Conservation (phyloP, 2,329 filamentous ascomycete species). For the Eutypella sp. region DNA sequence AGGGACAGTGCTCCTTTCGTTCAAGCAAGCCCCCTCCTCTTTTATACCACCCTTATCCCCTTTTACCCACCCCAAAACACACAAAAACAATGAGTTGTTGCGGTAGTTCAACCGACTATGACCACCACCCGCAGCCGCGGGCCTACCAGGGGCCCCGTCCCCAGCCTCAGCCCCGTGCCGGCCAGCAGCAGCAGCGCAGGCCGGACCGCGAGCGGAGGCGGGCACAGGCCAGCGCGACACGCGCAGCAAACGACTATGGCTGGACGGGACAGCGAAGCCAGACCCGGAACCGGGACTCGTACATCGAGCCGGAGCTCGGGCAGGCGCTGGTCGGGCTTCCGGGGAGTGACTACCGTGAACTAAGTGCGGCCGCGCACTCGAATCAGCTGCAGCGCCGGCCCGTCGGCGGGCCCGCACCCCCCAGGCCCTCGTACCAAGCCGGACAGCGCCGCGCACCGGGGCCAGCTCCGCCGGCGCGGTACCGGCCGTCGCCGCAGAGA, state of each 20-base stretch:
- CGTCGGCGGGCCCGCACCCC: neutral
- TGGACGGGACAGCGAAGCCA: conserved; percentile 8
- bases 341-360: conserved; percentile 10
- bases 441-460: neutral
- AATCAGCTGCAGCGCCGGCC: neutral
- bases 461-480: neutral
- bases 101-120: conserved; percentile 8
- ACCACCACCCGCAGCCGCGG: conserved; percentile 1
- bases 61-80: neutral
- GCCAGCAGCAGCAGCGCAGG: neutral
- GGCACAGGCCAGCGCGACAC: conserved; percentile 10
- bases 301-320: conserved; percentile 13
- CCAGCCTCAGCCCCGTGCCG: neutral
- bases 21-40: too few species aligned
- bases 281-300: conserved; percentile 13
- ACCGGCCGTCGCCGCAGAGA: neutral
- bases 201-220: conserved; percentile 6
- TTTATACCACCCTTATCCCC: too few species aligned
- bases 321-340: conserved; percentile 12
- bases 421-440: neutral
- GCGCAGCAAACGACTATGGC: conserved; percentile 15
- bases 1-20: neutral
- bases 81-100: conserved; percentile 10
- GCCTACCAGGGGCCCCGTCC: conserved; percentile 2
- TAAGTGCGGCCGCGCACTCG: conserved; percentile 10